A percentile compares a stretch with the other conserved stretches of the same genome.
phyloP scores from a whole-genome alignment of 2,329 filamentous ascomycete species.

The Didymella glomerata region DNA sequence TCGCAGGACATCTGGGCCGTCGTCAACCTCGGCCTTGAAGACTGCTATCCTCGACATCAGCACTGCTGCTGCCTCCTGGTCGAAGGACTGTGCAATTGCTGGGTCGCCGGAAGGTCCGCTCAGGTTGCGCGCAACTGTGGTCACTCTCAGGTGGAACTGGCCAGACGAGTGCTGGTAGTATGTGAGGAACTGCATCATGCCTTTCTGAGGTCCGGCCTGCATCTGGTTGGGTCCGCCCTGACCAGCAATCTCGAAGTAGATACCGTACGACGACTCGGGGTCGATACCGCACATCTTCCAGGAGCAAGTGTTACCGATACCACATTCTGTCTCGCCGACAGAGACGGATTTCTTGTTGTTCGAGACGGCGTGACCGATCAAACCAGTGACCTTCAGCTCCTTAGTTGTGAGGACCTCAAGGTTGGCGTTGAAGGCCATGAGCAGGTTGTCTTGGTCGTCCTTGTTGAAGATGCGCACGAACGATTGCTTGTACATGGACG shows the following conservation, averaged over 20 bases:
- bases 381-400: slow-evolving; percentile 95
- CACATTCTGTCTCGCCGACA: slow-evolving; percentile 96
- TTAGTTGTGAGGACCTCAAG: slow-evolving; percentile 97
- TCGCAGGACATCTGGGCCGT: slow-evolving; percentile 95
- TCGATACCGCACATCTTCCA: slow-evolving; percentile 99
- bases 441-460: slow-evolving; percentile 89
- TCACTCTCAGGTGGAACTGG: slow-evolving; percentile 94
- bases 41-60: slow-evolving; percentile 99
- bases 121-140: slow-evolving; percentile 88
- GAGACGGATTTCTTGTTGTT: slow-evolving; percentile 98
- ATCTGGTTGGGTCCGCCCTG: slow-evolving; percentile 87
- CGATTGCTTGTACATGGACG: slow-evolving; percentile 99
- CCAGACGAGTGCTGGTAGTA: slow-evolving; percentile 98
- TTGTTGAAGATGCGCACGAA: slow-evolving; percentile 98
- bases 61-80: slow-evolving; percentile 96
- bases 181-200: slow-evolving; percentile 97
- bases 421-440: slow-evolving; percentile 98
- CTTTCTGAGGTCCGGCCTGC: slow-evolving; percentile 87
- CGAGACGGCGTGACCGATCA: slow-evolving; percentile 96
- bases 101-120: slow-evolving; percentile 95
- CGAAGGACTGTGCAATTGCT: slow-evolving; percentile 94
- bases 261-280: slow-evolving; percentile 88
- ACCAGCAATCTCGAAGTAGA: slow-evolving; percentile 97
- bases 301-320: slow-evolving; percentile 96
- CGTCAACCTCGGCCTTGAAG: slow-evolving; percentile 98